Evolutionary conservation across 306 rosid genomes (phyloP), one percentile per base, ranked within the genome.

Genomic region (Abrus precatorius): DNA sequence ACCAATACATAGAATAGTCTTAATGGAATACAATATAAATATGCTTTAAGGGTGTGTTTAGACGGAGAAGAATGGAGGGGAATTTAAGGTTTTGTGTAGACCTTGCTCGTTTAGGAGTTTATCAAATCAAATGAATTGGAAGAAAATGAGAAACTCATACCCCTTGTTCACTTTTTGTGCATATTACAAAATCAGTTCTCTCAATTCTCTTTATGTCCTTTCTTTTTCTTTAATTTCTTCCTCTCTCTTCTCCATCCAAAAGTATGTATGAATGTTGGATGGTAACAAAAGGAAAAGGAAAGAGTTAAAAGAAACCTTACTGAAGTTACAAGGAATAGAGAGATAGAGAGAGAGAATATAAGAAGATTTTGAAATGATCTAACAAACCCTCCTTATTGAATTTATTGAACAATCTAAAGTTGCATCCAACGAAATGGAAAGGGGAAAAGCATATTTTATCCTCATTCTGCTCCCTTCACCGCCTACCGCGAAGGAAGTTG

Each of bases 201-300:
- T 44, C 30, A 5, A 55, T 27, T 57, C 33, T 27, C 53, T 27
- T 55, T 54, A 27, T 1, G 33, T 50, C 36, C 47, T 49, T 52
- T 14, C 47, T 49, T 50, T 32, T 49, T 7, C 41, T 45, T 12
- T 41, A 45, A 40, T 40, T 40, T 14, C 72, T n/a, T 40, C 32
- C 30, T 7, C 38, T 38, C 69, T 48, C 69, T 68, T 5, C 33
- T 70, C 61, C 75, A 49, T 52, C 61, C 75, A 4, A 38, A n/a
- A 13, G 49, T n/a, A 38, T 36, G 49, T 3, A 5, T 64, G 41
- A 56, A 67, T 44, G 73, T 28, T 9, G 14, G 40, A 67, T 45
- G 33, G 38, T 9, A 67, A 28, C 5, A 11, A 3, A 47, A 11
- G 5, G 7, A 68, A 1, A 43, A 20, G 54, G 36, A 67, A 8